Evolutionary conservation across 2,329 filamentous ascomycete species (phyloP).

Genomic region (Fusarium subglutinans): DNA sequence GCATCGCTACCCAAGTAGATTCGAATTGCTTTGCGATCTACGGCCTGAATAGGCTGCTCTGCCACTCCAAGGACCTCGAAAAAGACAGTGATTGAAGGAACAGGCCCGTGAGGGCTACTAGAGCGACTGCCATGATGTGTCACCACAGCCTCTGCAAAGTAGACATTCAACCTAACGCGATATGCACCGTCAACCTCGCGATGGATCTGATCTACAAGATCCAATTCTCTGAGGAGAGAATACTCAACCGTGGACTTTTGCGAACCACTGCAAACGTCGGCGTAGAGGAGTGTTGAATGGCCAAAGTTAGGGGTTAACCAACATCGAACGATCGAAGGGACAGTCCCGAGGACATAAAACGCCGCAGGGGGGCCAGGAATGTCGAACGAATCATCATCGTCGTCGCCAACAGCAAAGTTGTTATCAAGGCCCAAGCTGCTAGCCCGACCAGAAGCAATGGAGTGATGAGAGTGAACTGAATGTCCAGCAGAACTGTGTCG

Average conservation of each 20-base stretch:
- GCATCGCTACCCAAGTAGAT: conserved; percentile 92
- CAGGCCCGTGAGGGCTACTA: conserved; percentile 70
- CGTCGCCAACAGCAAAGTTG: conserved; percentile 68
- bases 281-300: conserved; percentile 88
- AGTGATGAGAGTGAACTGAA: conserved; percentile 74
- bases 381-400: conserved; percentile 75
- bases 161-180: conserved; percentile 81
- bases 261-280: conserved; percentile 90
- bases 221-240: conserved; percentile 78
- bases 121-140: conserved; percentile 79
- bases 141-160: conserved; percentile 89
- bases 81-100: conserved; percentile 81
- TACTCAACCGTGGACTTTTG: conserved; percentile 85
- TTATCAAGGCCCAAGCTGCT: conserved; percentile 90
- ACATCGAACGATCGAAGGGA: conserved; percentile 93
- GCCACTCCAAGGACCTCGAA: conserved; percentile 76
- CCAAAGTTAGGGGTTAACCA: conserved; percentile 94
- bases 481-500: conserved; percentile 93
- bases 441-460: conserved; percentile 79
- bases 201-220: conserved; percentile 72
- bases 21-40: conserved; percentile 71
- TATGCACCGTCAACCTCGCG: conserved; percentile 71
- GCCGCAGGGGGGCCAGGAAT: conserved; percentile 82
- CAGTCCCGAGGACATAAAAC: conserved; percentile 84
- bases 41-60: conserved; percentile 51